phyloP scores from a whole-genome alignment of 495 filamentous ascomycete species.

The Filosporella fistucella region DNA sequence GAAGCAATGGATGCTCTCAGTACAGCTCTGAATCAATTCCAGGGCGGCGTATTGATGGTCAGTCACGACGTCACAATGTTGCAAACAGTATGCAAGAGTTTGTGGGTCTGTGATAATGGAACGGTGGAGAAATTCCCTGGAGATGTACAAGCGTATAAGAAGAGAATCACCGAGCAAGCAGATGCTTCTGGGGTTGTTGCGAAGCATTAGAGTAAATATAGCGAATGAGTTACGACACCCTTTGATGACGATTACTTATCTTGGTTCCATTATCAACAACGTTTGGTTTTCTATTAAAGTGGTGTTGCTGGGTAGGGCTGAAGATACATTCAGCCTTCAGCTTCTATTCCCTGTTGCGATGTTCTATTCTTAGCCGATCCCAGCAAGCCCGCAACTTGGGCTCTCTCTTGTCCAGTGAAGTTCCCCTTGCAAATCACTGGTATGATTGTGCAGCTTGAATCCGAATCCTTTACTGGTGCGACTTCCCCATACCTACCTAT shows the following conservation, averaged over 20 bases:
- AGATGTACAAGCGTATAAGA: conserved; percentile 97
- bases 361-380: too few species aligned
- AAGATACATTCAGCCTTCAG: not conserved
- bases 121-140: conserved; percentile 96
- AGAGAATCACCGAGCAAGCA: conserved; percentile 86
- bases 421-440: too few species aligned
- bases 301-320: too few species aligned
- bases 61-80: conserved; percentile 99
- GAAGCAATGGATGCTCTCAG: conserved; percentile 97
- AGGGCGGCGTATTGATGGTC: conserved; percentile 97
- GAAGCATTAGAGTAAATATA: conserved; percentile 44
- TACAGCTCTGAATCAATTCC: conserved; percentile 76
- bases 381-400: too few species aligned
- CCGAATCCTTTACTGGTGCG: too few species aligned
- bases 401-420: too few species aligned
- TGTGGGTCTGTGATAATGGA: conserved; percentile 96
- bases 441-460: too few species aligned
- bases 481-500: too few species aligned
- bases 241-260: too few species aligned
- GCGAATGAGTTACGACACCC: too few species aligned
- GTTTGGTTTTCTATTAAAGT: too few species aligned
- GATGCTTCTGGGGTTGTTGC: conserved; percentile 79
- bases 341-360: conserved; percentile 2
- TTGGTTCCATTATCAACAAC: too few species aligned
- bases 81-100: conserved; percentile 85